Conservation (phyloP, 208 protist genomes). For the Tritrichomonas foetus region DNA sequence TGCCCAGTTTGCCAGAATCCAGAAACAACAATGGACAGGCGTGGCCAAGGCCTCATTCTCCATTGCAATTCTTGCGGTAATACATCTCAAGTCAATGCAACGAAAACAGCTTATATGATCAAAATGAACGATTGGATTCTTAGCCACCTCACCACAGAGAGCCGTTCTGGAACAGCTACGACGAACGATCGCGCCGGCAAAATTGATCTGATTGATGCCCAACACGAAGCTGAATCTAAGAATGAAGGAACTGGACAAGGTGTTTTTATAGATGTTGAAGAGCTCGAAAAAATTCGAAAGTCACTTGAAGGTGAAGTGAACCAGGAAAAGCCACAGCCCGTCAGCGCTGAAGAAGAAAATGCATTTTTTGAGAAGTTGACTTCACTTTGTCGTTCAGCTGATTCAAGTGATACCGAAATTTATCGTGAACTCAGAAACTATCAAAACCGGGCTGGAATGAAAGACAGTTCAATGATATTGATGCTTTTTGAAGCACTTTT, state of each 20-base stretch:
- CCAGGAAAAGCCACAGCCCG: neutral
- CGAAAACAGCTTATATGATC: neutral
- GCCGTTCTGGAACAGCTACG: no score
- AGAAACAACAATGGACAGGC: neutral
- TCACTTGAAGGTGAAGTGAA: neutral
- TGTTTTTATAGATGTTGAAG: neutral
- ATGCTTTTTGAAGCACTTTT: neutral
- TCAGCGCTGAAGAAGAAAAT: neutral
- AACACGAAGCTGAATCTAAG: neutral
- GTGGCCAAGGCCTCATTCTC: neutral
- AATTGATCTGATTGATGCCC: neutral
- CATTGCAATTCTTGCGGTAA: constrained; percentile 3
- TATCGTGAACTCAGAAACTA: neutral
- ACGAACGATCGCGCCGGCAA: neutral
- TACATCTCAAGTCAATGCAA: neutral
- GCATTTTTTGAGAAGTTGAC: neutral
- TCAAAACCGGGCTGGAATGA: neutral
- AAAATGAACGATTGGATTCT: constrained; percentile 26
- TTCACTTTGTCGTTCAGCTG: neutral
- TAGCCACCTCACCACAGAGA: neutral
- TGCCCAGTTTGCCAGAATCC: constrained; percentile 3
- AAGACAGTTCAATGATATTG: neutral
- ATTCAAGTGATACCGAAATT: neutral
- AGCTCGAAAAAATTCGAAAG: neutral
- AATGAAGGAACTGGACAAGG: neutral